A percentile compares a stretch with the other conserved stretches of the same genome.
phyloP scores from a whole-genome alignment of 2,329 filamentous ascomycete species.

The Pseudogymnoascus verrucosus region DNA sequence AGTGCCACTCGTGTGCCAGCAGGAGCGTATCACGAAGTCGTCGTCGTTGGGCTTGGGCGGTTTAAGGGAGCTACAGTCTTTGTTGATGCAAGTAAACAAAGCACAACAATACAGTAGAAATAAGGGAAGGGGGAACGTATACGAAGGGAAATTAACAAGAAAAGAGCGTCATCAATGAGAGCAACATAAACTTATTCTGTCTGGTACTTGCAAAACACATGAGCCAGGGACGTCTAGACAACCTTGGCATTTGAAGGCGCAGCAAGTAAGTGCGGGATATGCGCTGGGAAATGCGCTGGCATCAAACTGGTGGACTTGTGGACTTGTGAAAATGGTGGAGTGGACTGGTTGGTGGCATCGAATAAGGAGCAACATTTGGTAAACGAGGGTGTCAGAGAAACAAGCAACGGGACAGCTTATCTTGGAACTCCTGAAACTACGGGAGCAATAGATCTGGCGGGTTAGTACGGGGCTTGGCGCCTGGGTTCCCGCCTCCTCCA shows the following conservation, averaged over 20 bases:
- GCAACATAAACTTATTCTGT: background rate
- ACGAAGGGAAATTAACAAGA: conserved; percentile 1
- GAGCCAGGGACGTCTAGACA: background rate
- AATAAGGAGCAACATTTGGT: background rate
- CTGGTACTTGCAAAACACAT: background rate
- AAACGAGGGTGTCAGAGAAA: background rate
- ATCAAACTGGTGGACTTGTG: background rate
- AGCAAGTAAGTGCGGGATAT: background rate
- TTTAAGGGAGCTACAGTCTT: background rate
- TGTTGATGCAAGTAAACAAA: background rate
- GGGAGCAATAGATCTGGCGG: conserved; percentile 1
- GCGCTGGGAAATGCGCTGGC: background rate
- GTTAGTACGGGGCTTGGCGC: conserved; percentile 1
- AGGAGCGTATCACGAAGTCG: background rate
- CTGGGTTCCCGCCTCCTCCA: background rate
- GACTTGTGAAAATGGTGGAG: background rate
- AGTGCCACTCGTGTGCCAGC: background rate
- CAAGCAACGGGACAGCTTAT: background rate
- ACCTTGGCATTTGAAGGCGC: background rate
- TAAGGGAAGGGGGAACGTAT: background rate
- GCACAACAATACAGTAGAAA: background rate
- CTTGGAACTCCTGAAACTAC: background rate
- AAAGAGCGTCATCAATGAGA: background rate
- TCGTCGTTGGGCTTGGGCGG: background rate
- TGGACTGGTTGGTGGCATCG: background rate